Conservation (phyloP, 352 stramenopile genomes). For the Phytopythium kandeliae region DNA sequence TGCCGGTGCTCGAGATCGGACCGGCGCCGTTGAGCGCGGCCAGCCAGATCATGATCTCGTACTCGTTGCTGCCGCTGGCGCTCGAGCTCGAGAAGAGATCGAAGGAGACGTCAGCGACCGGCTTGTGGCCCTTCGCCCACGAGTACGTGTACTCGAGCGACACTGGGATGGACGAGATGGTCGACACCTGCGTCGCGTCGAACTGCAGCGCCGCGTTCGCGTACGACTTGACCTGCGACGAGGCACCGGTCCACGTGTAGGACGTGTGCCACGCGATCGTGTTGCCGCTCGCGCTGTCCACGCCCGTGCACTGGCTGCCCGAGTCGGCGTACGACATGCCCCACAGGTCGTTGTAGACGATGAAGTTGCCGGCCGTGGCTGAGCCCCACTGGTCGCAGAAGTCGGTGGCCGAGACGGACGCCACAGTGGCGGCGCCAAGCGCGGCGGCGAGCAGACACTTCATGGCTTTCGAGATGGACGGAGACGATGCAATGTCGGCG, state of each 20-base stretch:
- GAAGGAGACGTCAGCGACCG: conserved; percentile 36
- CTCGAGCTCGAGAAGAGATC: conserved; percentile 29
- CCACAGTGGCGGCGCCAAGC: too few relatives aligned
- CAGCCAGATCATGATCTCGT: conserved; percentile 40
- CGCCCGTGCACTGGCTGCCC: conserved; percentile 31
- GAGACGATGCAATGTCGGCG: too few relatives aligned
- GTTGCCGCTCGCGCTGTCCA: conserved; percentile 18
- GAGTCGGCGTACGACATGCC: conserved; percentile 17
- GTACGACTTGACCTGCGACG: conserved; percentile 39
- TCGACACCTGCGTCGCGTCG: conserved; percentile 16
- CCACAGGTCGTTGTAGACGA: conserved; percentile 49
- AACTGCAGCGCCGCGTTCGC: conserved; percentile 36
- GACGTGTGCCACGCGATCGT: conserved; percentile 30
- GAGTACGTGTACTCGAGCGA: conserved; percentile 31
- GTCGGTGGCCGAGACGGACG: conserved; percentile 8
- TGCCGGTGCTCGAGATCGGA: conserved; percentile 19
- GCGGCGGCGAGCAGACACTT: too few relatives aligned
- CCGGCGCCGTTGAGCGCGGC: conserved; percentile 20
- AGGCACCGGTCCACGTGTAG: conserved; percentile 27
- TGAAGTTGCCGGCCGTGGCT: conserved; percentile 25
- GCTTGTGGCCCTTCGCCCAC: conserved; percentile 4
- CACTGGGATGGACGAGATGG: conserved; percentile 27
- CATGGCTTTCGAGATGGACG: too few relatives aligned
- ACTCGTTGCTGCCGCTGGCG: conserved; percentile 17
- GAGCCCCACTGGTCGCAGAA: conserved; percentile 31